A percentile compares a stretch with the other conserved stretches of the same genome.
Conservation (phyloP, 164 flowering plant genomes). For the Amborella trichopoda region DNA sequence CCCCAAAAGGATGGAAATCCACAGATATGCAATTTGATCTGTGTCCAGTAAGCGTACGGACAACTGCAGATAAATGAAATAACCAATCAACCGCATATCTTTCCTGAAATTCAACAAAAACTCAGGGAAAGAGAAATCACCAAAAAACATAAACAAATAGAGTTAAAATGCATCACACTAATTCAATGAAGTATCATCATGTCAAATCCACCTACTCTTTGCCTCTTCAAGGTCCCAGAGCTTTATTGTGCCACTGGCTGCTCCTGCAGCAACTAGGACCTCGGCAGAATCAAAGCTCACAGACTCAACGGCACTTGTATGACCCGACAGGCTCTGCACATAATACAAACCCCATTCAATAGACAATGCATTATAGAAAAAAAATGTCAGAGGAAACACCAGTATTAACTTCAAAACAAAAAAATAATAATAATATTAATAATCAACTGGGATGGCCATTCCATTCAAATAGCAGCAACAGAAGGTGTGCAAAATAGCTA, state of each 20-base stretch:
- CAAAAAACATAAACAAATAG: background rate
- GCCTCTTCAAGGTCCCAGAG: conserved; percentile 99
- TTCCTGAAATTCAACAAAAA: background rate
- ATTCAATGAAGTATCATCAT: background rate
- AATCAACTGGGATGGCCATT: too few relatives aligned
- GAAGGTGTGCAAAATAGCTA: background rate
- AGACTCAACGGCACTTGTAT: conserved; percentile 91
- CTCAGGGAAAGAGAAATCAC: background rate
- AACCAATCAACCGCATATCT: background rate
- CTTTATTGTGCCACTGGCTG: conserved; percentile 95
- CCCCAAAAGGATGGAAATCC: conserved; percentile 99
- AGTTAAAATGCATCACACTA: background rate
- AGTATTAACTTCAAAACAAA: background rate
- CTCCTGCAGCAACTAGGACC: conserved; percentile 93
- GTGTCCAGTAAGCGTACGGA: conserved; percentile 95
- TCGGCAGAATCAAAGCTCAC: conserved; percentile 93
- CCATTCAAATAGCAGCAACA: too few relatives aligned
- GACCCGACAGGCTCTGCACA: conserved; percentile 89
- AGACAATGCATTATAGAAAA: background rate
- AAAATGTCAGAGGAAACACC: background rate
- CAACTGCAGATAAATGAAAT: conserved; percentile 39
- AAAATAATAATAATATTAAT: too few relatives aligned
- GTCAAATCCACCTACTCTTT: conserved; percentile 47
- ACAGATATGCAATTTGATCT: conserved; percentile 92
- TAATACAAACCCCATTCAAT: background rate